Evolutionary conservation across 345 rosid genomes (phyloP).

Genomic region (Pistacia integerrima): DNA sequence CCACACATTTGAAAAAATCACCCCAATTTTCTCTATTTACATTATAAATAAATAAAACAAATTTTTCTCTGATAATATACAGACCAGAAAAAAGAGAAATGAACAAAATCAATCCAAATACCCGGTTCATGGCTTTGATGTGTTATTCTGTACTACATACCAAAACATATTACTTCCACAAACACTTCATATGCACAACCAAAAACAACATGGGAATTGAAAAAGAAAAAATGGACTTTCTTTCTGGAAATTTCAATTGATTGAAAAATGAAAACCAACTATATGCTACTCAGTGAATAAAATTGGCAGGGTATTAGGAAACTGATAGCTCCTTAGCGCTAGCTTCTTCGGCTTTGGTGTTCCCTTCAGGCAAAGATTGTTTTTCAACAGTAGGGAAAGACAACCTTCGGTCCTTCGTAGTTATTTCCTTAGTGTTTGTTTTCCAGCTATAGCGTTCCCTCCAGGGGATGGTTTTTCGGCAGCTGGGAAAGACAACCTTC

Average conservation of each 20-base stretch:
- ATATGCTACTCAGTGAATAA: not conserved
- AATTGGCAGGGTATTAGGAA: conserved; percentile 6
- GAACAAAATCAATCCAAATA: conserved; percentile 5
- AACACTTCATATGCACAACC: conserved; percentile 13
- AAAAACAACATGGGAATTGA: conserved; percentile 6
- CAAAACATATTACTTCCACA: conserved; percentile 12
- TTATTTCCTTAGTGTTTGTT: too few species aligned
- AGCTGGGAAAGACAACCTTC: too few species aligned
- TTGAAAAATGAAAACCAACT: conserved; percentile 10
- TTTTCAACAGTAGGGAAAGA: too few species aligned
- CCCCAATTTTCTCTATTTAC: not conserved
- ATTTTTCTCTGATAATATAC: not conserved
- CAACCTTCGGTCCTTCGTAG: too few species aligned
- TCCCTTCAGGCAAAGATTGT: not conserved
- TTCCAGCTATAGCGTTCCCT: too few species aligned
- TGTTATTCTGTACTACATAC: not conserved
- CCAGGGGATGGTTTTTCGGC: too few species aligned
- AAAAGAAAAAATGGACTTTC: not conserved
- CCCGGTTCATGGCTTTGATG: not conserved
- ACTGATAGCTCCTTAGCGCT: not conserved
- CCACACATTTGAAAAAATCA: not conserved
- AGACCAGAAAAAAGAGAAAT: not conserved
- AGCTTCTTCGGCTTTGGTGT: conserved; percentile 19
- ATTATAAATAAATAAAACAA: not conserved
- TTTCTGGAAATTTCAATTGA: not conserved